Evolutionary conservation across 169 alveolate genomes (phyloP).

Genomic region (Plasmodium vivax): DNA sequence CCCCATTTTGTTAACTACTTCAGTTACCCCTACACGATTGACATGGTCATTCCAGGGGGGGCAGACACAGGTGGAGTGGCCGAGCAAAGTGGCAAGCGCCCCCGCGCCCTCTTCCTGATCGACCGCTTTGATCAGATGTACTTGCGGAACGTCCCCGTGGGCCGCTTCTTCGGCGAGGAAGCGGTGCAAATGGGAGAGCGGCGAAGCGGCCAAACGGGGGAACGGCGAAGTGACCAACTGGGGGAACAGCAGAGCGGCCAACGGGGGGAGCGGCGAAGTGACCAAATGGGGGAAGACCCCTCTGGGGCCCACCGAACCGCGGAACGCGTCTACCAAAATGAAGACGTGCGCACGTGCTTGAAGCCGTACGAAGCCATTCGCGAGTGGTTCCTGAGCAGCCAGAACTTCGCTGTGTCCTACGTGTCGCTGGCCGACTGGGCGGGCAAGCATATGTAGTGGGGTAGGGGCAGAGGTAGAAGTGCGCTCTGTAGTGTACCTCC

Average conservation of each 20-base stretch:
- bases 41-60: conserved; percentile 13
- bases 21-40: conserved; percentile 32
- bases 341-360: background rate
- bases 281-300: background rate
- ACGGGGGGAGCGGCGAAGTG: background rate
- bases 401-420: conserved; percentile 13
- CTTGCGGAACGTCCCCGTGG: conserved; percentile 11
- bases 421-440: conserved; percentile 41
- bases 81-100: background rate
- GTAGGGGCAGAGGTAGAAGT: background rate
- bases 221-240: background rate
- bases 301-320: background rate
- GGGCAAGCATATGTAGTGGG: background rate
- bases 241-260: background rate
- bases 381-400: conserved; percentile 45
- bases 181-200: background rate
- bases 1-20: conserved; percentile 34
- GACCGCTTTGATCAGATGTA: conserved; percentile 24
- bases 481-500: background rate
- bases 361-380: conserved; percentile 62
- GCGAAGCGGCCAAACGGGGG: background rate
- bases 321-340: background rate
- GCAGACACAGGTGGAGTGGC: background rate
- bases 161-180: background rate
- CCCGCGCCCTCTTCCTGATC: conserved; percentile 41